These are phyloP conservation scores for Kazachstania taianensis DNA, from an alignment of 805 yeast species.

Conservation along the genomic window DNA sequence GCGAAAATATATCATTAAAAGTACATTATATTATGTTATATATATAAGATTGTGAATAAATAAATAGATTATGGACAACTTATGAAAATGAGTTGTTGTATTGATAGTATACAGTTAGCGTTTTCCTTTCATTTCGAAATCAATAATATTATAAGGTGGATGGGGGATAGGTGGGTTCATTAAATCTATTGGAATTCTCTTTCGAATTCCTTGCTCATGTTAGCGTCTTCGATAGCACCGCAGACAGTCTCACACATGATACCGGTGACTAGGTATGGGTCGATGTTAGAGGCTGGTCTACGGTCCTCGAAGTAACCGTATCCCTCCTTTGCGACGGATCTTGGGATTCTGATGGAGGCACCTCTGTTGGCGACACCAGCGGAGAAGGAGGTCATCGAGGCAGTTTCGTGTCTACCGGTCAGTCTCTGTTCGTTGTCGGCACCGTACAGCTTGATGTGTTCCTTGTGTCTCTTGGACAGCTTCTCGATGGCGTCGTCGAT, in stretches of 20 bases:
- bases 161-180: background rate
- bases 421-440: conserved; percentile 90
- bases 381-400: conserved; percentile 81
- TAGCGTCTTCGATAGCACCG: conserved; percentile 90
- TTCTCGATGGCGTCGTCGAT: conserved; percentile 89
- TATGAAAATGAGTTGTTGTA: too few species aligned
- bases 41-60: too few species aligned
- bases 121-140: too few species aligned
- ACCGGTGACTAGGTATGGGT: conserved; percentile 97
- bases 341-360: conserved; percentile 96
- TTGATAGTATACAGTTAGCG: too few species aligned
- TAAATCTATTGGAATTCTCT: conserved; percentile 41
- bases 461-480: conserved; percentile 91
- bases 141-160: too few species aligned
- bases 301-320: conserved; percentile 98
- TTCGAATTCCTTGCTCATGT: conserved; percentile 82
- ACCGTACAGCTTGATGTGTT: conserved; percentile 93
- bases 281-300: conserved; percentile 99
- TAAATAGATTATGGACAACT: too few species aligned
- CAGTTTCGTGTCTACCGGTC: conserved; percentile 98
- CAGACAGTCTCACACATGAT: conserved; percentile 94
- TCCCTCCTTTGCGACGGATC: conserved; percentile 97
- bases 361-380: conserved; percentile 99
- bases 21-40: too few species aligned
- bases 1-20: too few species aligned